Base-by-base conservation (phyloP, 2,329 filamentous ascomycete genomes). In the Thielaviopsis populi region DNA sequence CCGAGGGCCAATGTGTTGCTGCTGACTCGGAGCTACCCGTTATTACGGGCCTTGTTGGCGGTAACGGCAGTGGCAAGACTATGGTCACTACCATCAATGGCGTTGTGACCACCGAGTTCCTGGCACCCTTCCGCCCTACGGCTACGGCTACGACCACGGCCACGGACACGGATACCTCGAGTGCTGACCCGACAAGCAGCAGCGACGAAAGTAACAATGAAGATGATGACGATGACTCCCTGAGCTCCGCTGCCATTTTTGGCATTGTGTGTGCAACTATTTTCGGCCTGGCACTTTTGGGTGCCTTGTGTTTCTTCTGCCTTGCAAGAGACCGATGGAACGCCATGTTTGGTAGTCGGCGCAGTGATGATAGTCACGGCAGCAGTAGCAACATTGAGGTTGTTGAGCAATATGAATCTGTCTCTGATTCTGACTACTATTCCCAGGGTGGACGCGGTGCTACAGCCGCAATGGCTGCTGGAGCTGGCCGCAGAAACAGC, bases 201-300 rank as follows among this genome's bases (percentile, higher is more conserved):
- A 73, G 72, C 8, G 72, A 73, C 56, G 75, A 73, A 69, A 79
- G 75, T 69, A 76, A 73, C 30, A 73, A 72, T 7, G 72, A 73
- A 54, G 75, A 73, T 69, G 76, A 70, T 69, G 76, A 70, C 13
- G 62, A 62, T 11, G 61, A 40, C 64, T 73, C 75, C 53, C 79
- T 91, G 63, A 88, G 84, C 69, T 81, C 79, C 53, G 88, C 87
- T 62, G 88, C 86, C 66, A 91, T 91, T 69, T 88, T 88, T 17
- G 88, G 88, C 66, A 91, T 91, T 69, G 88, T 91, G 68, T 85
- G 91, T 64, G 88, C 88, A 67, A 81, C 83, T 11, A 78, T 91
- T 59, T 80, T 80, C 15, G 88, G 86, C 67, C 77, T 90, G 42
- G 74, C 80, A 48, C 76, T 91, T 1, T 80, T 91, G 24, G 75